Conservation (phyloP, 805 yeast species). For the Wickerhamomyces silvicola region DNA sequence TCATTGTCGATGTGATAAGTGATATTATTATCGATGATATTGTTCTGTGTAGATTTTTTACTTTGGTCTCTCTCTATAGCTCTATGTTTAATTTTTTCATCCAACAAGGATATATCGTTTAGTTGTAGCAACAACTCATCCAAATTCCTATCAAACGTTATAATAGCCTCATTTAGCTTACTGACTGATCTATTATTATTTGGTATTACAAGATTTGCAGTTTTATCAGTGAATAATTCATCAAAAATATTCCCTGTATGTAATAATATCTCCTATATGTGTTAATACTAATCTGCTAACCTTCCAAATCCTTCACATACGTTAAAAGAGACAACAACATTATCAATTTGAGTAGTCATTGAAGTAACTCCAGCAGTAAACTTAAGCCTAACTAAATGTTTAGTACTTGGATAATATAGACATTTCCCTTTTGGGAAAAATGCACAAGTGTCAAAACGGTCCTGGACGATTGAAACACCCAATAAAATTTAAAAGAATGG, state of each 20-base stretch:
- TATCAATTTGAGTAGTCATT: constrained; percentile 15
- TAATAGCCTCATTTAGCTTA: constrained; percentile 11
- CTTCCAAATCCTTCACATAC: constrained; percentile 2
- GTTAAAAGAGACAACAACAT: constrained; percentile 9
- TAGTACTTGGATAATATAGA: too few relatives aligned
- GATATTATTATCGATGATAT: constrained; percentile 4
- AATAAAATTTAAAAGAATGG: too few relatives aligned
- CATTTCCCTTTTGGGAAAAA: too few relatives aligned
- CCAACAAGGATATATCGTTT: constrained; percentile 16
- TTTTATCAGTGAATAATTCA: constrained; percentile 15
- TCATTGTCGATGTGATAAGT: constrained; percentile 2
- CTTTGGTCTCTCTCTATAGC: constrained; percentile 10
- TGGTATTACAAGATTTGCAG: constrained; percentile 18
- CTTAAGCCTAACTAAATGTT: too few relatives aligned
- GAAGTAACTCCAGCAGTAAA: too few relatives aligned
- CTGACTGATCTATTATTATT: constrained; percentile 7
- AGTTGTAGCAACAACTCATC: constrained; percentile 20
- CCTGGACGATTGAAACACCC: too few relatives aligned
- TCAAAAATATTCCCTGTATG: constrained; percentile 19
- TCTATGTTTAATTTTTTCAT: constrained; percentile 13
- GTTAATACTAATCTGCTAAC: neutral
- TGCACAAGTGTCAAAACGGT: too few relatives aligned
- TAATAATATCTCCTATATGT: constrained; percentile 18
- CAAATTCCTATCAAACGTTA: constrained; percentile 14
- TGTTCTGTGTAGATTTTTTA: constrained; percentile 2